phyloP scores from a whole-genome alignment of 2,329 filamentous ascomycete species.

The Blastomyces parvus region DNA sequence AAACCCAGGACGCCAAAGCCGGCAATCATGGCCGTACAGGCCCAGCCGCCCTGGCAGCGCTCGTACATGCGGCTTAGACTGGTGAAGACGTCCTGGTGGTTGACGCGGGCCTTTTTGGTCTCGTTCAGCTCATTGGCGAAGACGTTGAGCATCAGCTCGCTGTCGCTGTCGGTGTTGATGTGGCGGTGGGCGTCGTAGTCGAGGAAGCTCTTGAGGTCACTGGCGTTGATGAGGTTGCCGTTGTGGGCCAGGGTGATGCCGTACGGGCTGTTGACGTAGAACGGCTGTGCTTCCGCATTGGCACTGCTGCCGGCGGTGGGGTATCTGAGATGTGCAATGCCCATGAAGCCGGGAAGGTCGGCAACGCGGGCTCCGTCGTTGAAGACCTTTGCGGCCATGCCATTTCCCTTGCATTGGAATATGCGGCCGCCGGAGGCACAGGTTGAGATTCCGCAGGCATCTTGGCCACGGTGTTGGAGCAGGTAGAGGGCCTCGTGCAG shows the following conservation, averaged over 20 bases:
- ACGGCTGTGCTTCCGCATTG: conserved; percentile 81
- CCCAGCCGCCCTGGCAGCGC: conserved; percentile 64
- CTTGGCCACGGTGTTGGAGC: conserved; percentile 69
- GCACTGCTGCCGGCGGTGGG: conserved; percentile 77
- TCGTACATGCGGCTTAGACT: conserved; percentile 63
- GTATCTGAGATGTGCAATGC: conserved; percentile 76
- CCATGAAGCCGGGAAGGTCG: conserved; percentile 76
- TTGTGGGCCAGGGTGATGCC: conserved; percentile 77
- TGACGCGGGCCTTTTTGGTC: conserved; percentile 71
- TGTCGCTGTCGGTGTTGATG: conserved; percentile 84
- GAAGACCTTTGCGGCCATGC: conserved; percentile 78
- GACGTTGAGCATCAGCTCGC: conserved; percentile 78
- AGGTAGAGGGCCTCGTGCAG: conserved; percentile 64
- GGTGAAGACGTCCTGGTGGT: conserved; percentile 65
- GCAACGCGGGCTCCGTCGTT: conserved; percentile 63
- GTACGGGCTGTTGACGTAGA: conserved; percentile 82
- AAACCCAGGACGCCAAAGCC: conserved; percentile 74
- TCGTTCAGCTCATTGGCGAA: conserved; percentile 75
- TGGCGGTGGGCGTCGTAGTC: conserved; percentile 73
- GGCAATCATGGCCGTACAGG: conserved; percentile 72
- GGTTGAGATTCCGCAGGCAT: conserved; percentile 76
- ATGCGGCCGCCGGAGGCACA: conserved; percentile 68
- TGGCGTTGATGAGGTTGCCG: conserved; percentile 76
- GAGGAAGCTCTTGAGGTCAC: conserved; percentile 59
- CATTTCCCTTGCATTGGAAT: conserved; percentile 83